Conservation (phyloP, 176 grass and related monocot genomes). For the Cymbopogon citratus region DNA sequence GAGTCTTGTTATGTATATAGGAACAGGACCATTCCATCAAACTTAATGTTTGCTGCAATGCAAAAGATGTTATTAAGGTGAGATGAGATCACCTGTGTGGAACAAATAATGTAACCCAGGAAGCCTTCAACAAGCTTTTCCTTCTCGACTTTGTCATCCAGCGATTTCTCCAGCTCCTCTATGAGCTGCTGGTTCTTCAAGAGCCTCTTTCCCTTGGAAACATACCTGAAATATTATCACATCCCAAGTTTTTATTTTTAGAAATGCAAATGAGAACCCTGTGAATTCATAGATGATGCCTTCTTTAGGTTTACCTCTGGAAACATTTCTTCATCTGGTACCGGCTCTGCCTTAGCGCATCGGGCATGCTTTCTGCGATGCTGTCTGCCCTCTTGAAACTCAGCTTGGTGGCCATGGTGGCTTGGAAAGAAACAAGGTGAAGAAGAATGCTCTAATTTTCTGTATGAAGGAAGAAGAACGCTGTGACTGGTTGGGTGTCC, state of each 20-base stretch:
- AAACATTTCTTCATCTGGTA: conserved; percentile 99
- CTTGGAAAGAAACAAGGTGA: background rate
- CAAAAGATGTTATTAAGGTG: background rate
- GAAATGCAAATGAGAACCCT: background rate
- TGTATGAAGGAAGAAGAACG: background rate
- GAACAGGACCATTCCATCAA: too few relatives aligned
- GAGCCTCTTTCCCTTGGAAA: conserved; percentile 77
- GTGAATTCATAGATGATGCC: background rate
- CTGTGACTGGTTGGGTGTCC: conserved; percentile 27
- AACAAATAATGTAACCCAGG: conserved; percentile 82
- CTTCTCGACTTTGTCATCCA: conserved; percentile 85
- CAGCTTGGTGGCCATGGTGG: conserved; percentile 43
- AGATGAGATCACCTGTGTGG: conserved; percentile 64
- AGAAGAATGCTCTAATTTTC: background rate
- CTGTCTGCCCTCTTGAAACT: conserved; percentile 86
- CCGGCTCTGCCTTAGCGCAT: conserved; percentile 68
- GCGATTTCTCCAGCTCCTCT: conserved; percentile 81
- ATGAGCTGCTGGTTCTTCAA: conserved; percentile 89
- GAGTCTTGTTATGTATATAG: background rate
- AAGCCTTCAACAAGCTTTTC: conserved; percentile 79
- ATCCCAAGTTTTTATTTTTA: background rate
- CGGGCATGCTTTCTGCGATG: conserved; percentile 82
- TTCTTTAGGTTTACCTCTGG: conserved; percentile 37
- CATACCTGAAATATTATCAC: conserved; percentile 50
- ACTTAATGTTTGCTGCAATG: background rate